Evolutionary conservation across 177 flowering plant species (phyloP), one percentile per base, ranked within the genome.

Genomic region (Vitis hybrid): DNA sequence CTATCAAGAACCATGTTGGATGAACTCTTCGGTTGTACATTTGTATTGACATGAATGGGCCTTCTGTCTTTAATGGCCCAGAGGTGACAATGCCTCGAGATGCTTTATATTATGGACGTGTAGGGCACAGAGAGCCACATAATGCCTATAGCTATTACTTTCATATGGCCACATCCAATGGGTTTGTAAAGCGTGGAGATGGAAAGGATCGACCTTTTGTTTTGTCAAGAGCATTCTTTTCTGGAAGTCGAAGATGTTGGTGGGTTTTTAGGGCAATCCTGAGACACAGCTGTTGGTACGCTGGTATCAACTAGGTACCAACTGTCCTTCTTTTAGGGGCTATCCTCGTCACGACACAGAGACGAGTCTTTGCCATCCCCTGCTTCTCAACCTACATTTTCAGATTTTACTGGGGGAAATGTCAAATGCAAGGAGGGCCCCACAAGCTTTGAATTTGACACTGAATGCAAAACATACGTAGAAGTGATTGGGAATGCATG

Each of bases 1-100:
- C 92, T 0, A 73, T 77, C 58, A 68, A 83, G 61, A 87, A 83
- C 64, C 92, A 96, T 80, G 92, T 82, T 69, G 97, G 98, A 67
- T 94, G 98, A 18, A 93, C 99, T 59, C 92, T 95, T 55, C 87
- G 94, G 6, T 75, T 96, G 82, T 92, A 94, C 74, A 91, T 96
- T 10, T 95, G 99, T 98, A 95, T 92, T 74, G 98, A 95, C 83
- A 94, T 94, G 98, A 94, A 94, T 75, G 98, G 92, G 78, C 98
- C 97, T 72, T 95, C 98, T 55, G 98, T 95, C 50, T 95, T 95
- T 74, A 95, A 91, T 81, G 98, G 97, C 19, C 97, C 98, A 2
- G 98, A 96, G 99, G 82, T 92, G 50, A 83, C 95, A 56, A 92
- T 96, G 99, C 97, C 99, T 17, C 88, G 99, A 77, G 97, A 96